These are phyloP conservation scores for Tolypocladium nubicola DNA, from an alignment of 2,329 filamentous ascomycete species.

Conservation along the genomic window DNA sequence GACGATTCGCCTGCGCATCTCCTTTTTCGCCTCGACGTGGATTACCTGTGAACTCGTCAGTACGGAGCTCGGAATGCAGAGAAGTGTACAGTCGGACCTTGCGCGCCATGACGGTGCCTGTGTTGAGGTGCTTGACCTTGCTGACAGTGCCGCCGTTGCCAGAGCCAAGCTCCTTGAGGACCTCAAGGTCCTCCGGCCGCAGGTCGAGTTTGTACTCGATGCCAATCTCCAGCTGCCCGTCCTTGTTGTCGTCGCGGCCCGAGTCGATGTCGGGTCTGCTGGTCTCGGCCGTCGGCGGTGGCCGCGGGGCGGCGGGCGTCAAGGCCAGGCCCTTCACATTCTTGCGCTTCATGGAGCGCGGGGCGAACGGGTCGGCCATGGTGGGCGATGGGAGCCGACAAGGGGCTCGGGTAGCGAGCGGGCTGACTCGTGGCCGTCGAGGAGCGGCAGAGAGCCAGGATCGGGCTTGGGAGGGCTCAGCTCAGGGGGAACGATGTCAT, in stretches of 20 bases:
- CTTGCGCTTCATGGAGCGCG: conserved; percentile 93
- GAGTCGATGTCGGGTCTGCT: conserved; percentile 50
- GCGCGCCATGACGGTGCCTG: conserved; percentile 92
- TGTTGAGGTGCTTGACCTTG: conserved; percentile 91
- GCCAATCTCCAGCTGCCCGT: conserved; percentile 75
- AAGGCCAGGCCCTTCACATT: conserved; percentile 95
- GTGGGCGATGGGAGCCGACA: conserved; percentile 8
- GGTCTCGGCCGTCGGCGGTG: conserved; percentile 60
- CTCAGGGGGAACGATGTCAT: not conserved
- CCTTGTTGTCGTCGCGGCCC: conserved; percentile 47
- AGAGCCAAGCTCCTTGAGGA: conserved; percentile 87
- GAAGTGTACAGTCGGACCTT: conserved; percentile 51
- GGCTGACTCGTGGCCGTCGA: not conserved
- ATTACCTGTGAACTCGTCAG: conserved; percentile 57
- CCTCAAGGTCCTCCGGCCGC: conserved; percentile 81
- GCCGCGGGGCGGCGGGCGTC: conserved; percentile 65
- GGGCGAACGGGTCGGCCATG: conserved; percentile 54
- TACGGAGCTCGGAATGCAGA: not conserved
- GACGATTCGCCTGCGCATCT: conserved; percentile 93
- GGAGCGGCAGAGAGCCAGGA: not conserved
- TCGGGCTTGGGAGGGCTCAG: not conserved
- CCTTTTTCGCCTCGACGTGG: conserved; percentile 94
- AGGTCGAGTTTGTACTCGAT: conserved; percentile 94
- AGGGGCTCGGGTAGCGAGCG: not conserved
- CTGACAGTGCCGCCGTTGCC: conserved; percentile 97